Base-by-base conservation (phyloP, 208 protist species). In the Leishmania turanica region DNA sequence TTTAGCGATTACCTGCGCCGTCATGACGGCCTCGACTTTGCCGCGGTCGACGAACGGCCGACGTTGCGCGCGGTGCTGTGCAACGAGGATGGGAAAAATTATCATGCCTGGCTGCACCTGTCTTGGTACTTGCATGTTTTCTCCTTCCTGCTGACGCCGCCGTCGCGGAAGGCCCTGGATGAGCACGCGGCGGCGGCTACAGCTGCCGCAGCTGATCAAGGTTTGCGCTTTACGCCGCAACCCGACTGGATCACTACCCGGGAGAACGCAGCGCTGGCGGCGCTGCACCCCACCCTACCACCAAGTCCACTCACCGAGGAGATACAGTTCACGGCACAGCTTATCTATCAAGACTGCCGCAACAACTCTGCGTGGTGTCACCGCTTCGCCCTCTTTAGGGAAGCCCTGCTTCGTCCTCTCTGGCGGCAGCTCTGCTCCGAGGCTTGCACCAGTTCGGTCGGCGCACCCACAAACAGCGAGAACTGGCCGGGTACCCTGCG, bases 281-380 rank as follows among this genome's bases (percentile, higher is more conserved):
- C 77, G 5, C 75, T 71, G 65, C 60, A 31, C 54, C 17, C 79
- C 27, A 78, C 69, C 9, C 54, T 92, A 15, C 88, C 90, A 11
- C 75, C 82, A 21, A 94, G 87, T 51, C 75, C 88, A 2, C 72
- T 95, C 71, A 80, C 83, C 2, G 75, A 82, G 7, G 93, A 97
- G 77, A 68, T 97, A 1, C 21, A 78, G 70, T 91, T 94, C 78
- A 94, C 90, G 1, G 86, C 89, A 1, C 54, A 42, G 51, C 77
- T 94, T 2, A 91, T 97, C 40, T 47, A 64, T 34, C n/a, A 79
- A 11, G 93, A 97, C 81, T 86, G 82, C 68, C 86, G 87, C 47
- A 97, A 97, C 82, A 97, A 97, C 84, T 96, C 92, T 7, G 93
- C 90, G 31, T 97, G 93, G 93, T 95, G 92, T 77, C 93, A 97